Evolutionary conservation across 2,329 filamentous ascomycete species (phyloP).

Genomic region (Aspergillus aculeatinus): DNA sequence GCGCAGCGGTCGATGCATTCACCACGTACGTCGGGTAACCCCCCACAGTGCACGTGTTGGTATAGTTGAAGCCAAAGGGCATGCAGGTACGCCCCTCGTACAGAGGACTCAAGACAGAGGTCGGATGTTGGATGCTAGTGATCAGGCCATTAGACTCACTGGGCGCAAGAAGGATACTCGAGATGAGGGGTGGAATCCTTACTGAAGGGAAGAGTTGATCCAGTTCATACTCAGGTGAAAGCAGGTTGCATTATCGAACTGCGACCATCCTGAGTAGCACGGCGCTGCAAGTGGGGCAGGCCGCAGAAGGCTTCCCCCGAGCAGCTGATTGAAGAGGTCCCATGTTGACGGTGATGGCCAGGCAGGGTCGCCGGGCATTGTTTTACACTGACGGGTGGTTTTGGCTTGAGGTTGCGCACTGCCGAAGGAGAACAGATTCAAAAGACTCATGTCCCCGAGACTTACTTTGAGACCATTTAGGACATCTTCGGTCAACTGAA

Average conservation of each 20-base stretch:
- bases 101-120: constrained; percentile 28
- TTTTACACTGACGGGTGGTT: constrained; percentile 45
- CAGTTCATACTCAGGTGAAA: constrained; percentile 32
- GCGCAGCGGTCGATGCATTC: constrained; percentile 31
- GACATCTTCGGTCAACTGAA: constrained; percentile 38
- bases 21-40: constrained; percentile 36
- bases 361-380: constrained; percentile 20
- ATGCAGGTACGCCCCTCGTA: constrained; percentile 28
- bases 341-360: constrained; percentile 22
- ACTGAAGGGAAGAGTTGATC: constrained; percentile 15
- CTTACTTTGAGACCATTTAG: constrained; percentile 33
- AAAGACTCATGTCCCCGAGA: constrained; percentile 26
- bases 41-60: constrained; percentile 28
- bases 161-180: neutral
- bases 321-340: constrained; percentile 37
- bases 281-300: constrained; percentile 33
- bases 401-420: constrained; percentile 13
- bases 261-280: constrained; percentile 35
- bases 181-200: neutral
- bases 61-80: constrained; percentile 35
- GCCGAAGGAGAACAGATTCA: constrained; percentile 37
- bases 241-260: constrained; percentile 35
- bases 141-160: neutral
- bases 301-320: constrained; percentile 35
- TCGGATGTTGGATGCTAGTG: constrained; percentile 17